Conservation (phyloP, 495 filamentous ascomycete species). For the Extremus antarcticus region DNA sequence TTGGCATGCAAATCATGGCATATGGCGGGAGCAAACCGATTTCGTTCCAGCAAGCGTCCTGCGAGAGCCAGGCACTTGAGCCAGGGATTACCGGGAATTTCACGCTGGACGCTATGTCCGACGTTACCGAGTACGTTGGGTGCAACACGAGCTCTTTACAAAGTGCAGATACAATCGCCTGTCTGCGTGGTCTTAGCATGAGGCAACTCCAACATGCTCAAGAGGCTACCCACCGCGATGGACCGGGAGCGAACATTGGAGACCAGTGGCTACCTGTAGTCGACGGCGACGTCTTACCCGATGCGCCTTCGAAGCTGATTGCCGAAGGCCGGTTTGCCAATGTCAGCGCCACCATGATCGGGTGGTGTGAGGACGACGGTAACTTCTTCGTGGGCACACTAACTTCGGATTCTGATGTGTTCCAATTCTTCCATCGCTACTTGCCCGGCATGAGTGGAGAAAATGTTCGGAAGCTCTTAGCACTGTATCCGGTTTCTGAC, state of each 20-base stretch:
- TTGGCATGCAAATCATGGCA: conserved; percentile 6
- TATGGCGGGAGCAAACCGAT: background rate
- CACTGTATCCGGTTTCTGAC: conserved; percentile 33
- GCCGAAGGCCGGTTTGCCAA: conserved; percentile 29
- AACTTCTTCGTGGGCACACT: conserved; percentile 26
- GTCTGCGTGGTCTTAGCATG: background rate
- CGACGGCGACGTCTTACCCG: conserved; percentile 33
- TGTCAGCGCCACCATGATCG: conserved; percentile 26
- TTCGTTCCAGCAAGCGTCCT: conserved; percentile 6
- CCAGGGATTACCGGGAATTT: background rate
- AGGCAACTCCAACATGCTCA: background rate
- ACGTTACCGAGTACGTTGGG: background rate
- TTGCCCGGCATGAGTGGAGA: conserved; percentile 18
- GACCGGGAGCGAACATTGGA: background rate
- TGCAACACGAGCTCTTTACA: background rate
- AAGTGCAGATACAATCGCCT: background rate
- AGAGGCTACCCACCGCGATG: background rate
- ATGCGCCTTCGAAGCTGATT: conserved; percentile 30
- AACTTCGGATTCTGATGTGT: conserved; percentile 19
- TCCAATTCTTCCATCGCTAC: conserved; percentile 25
- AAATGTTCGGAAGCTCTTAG: conserved; percentile 17
- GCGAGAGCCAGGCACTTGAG: background rate
- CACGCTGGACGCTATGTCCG: background rate
- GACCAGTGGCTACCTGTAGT: conserved; percentile 24
- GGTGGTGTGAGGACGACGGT: conserved; percentile 28